Conservation (phyloP, 768 basidiomycete species). For the Serendipita indica region DNA sequence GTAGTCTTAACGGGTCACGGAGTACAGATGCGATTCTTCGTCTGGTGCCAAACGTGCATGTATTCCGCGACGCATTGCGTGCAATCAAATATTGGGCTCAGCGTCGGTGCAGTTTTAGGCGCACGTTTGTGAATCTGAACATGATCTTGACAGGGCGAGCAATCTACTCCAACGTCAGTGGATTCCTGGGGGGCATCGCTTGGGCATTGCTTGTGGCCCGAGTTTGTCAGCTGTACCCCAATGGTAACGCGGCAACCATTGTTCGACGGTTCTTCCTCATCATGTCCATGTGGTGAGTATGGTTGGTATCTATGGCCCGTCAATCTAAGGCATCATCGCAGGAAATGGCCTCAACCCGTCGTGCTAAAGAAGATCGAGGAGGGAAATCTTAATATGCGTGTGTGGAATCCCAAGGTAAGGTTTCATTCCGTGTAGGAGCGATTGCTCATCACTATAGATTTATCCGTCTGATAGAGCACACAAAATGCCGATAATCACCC, state of each 20-base stretch:
- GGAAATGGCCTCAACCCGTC: slow-evolving; percentile 99
- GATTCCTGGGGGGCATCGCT: slow-evolving; percentile 93
- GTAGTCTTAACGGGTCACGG: slow-evolving; percentile 92
- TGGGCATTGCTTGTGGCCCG: slow-evolving; percentile 99
- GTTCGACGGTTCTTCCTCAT: slow-evolving; percentile 98
- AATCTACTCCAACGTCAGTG: slow-evolving; percentile 95
- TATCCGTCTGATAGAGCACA: slow-evolving; percentile 90
- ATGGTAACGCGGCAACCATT: slow-evolving; percentile 83
- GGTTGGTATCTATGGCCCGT: not conserved
- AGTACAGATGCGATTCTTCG: slow-evolving; percentile 93
- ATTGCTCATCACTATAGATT: slow-evolving; percentile 32
- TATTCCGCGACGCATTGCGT: slow-evolving; percentile 86
- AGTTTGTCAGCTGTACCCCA: slow-evolving; percentile 97
- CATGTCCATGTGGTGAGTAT: slow-evolving; percentile 82
- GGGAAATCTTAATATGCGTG: slow-evolving; percentile 79
- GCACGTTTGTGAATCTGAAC: not conserved
- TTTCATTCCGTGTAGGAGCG: not conserved
- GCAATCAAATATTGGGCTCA: slow-evolving; percentile 98
- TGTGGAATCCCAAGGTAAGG: slow-evolving; percentile 91
- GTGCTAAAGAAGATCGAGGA: slow-evolving; percentile 93
- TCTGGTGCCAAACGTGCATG: slow-evolving; percentile 83
- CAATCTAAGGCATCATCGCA: slow-evolving; percentile 22
- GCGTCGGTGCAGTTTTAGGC: slow-evolving; percentile 35
- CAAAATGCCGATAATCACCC: slow-evolving; percentile 98
- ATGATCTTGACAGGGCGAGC: slow-evolving; percentile 50